Conservation (phyloP, 2,329 filamentous ascomycete species). For the Ophiostoma sp. region DNA sequence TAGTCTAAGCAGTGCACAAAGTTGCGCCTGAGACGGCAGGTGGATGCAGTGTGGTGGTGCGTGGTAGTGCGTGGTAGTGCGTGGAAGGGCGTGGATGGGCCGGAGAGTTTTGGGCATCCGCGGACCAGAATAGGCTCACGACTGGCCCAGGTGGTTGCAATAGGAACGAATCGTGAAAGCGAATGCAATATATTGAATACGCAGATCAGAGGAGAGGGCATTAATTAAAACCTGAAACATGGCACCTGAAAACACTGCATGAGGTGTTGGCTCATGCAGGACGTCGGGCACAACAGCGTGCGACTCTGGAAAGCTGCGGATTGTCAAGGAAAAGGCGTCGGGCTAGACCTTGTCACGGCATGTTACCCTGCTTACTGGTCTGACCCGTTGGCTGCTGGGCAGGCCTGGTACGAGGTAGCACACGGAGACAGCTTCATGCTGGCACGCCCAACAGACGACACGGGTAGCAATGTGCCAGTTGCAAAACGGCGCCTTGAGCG, state of each 20-base stretch:
- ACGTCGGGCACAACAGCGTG: neutral
- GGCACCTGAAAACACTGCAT: neutral
- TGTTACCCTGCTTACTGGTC: neutral
- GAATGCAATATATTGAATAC: too few relatives aligned
- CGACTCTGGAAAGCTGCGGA: neutral
- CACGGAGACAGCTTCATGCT: neutral
- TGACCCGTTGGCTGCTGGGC: neutral
- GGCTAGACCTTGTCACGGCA: neutral
- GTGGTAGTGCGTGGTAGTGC: neutral
- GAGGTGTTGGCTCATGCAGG: neutral
- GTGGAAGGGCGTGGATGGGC: neutral
- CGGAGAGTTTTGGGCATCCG: neutral
- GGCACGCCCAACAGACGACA: too few relatives aligned
- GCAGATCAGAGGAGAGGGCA: neutral
- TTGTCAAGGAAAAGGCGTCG: neutral
- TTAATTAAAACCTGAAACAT: neutral
- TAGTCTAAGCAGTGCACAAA: neutral
- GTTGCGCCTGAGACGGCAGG: neutral
- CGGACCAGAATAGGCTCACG: neutral
- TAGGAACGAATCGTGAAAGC: too few relatives aligned
- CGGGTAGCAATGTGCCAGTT: too few relatives aligned
- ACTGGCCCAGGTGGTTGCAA: too few relatives aligned
- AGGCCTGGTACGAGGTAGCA: neutral
- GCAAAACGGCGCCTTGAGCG: too few relatives aligned
- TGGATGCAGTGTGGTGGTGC: too few relatives aligned